Evolutionary conservation across 805 yeast genomes (phyloP), one percentile per base, ranked within the genome.

Genomic region (Ogataea methylovora): DNA sequence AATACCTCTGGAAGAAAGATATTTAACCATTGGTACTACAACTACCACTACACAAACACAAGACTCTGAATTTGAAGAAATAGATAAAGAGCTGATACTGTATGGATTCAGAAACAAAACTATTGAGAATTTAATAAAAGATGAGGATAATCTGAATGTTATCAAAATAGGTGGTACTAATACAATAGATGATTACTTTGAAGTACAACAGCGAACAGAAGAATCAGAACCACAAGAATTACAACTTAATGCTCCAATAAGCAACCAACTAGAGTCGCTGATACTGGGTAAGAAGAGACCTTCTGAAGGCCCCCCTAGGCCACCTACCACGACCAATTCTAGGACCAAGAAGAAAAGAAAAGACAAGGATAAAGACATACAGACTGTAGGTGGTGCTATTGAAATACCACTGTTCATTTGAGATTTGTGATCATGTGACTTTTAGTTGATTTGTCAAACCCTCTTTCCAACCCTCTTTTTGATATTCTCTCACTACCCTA

Each of bases 361-460:
- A 12, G 27, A 24, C 8, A 11, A 17, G 5, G 21, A 19, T 13
- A 27, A 32, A 4, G 35, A 20, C 6, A 24, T 56, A n/a, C 53
- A 54, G 27, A 56, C 61, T 1, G 65, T 60, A 25, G 67, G 67
- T 10, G 68, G 67, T 9, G 68, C 67, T 6, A 61, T 65, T 30
- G 73, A 67, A 38, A 58, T 67, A 9, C 73, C 73, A 1, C 48
- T 67, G 18, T 67, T 66, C 38, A 51, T 67, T 23, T 63, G 35
- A 23, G n/a, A n/a, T n/a, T n/a, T n/a, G n/a, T n/a, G n/a, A n/a
- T n/a, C n/a, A n/a, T n/a, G n/a, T n/a, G n/a, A n/a, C n/a, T n/a
- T n/a, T n/a, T n/a, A n/a, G n/a, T n/a, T n/a, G n/a, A n/a, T n/a
- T n/a, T n/a, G n/a, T n/a, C n/a, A n/a, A n/a, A n/a, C n/a, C n/a